Evolutionary conservation across 2,329 filamentous ascomycete species (phyloP).

Genomic region (Paecilomyces fulvus): DNA sequence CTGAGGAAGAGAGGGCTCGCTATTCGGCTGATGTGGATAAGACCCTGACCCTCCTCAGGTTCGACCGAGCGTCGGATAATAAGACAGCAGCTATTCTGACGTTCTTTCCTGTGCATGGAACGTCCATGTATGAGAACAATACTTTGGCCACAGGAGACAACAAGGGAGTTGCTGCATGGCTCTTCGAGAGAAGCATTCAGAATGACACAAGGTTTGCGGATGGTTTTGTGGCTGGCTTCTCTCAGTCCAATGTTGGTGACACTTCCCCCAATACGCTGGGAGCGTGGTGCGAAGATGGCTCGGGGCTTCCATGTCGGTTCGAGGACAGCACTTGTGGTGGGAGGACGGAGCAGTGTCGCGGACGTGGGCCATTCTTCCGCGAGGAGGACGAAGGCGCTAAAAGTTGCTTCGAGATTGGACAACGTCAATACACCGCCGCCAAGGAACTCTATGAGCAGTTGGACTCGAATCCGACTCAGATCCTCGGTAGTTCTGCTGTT

Average conservation of each 20-base stretch:
- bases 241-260: constrained; percentile 84
- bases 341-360: constrained; percentile 35
- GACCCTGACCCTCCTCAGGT: constrained; percentile 69
- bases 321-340: constrained; percentile 71
- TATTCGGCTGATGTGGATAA: constrained; percentile 65
- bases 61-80: constrained; percentile 63
- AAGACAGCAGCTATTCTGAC: constrained; percentile 75
- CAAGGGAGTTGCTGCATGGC: constrained; percentile 81
- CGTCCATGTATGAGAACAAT: constrained; percentile 84
- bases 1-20: constrained; percentile 60
- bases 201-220: constrained; percentile 48
- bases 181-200: constrained; percentile 65
- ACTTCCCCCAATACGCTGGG: constrained; percentile 82
- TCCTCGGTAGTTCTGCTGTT: constrained; percentile 55
- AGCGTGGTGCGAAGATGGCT: constrained; percentile 74
- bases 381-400: constrained; percentile 39
- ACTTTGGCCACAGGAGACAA: constrained; percentile 90
- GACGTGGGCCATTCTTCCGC: constrained; percentile 38
- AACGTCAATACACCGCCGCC: constrained; percentile 37
- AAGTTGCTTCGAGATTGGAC: constrained; percentile 43
- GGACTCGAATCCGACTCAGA: constrained; percentile 28
- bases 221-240: constrained; percentile 82
- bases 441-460: constrained; percentile 50
- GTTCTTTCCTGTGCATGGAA: constrained; percentile 90
- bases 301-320: constrained; percentile 44